Evolutionary conservation across 441 rosid genomes (phyloP).

Genomic region (Croton setiger): DNA sequence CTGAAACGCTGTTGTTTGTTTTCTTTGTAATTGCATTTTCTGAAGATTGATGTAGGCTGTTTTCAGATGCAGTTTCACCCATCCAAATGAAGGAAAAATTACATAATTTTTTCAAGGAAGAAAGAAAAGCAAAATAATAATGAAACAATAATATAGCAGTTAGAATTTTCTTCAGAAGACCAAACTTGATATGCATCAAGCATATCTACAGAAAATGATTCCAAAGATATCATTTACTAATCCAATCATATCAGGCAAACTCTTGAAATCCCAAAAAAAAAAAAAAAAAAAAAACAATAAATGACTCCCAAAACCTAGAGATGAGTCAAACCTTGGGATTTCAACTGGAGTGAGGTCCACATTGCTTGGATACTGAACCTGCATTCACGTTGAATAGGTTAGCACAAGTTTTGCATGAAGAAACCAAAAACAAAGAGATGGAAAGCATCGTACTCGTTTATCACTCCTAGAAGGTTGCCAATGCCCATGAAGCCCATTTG

Average conservation of each 20-base stretch:
- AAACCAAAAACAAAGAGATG: conserved; percentile 18
- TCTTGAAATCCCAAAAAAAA: background rate
- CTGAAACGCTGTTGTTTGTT: conserved; percentile 29
- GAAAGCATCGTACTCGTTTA: conserved; percentile 44
- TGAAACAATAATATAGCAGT: conserved; percentile 13
- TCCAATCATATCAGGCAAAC: background rate
- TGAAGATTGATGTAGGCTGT: conserved; percentile 44
- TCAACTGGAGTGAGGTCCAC: conserved; percentile 75
- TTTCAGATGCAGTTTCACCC: conserved; percentile 25
- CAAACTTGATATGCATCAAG: too few species aligned
- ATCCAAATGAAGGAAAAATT: conserved; percentile 21
- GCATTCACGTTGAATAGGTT: conserved; percentile 25
- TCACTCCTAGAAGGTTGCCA: conserved; percentile 77
- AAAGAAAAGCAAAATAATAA: background rate
- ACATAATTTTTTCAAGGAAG: conserved; percentile 11
- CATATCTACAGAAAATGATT: conserved; percentile 8
- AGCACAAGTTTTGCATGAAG: conserved; percentile 20
- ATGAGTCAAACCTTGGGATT: conserved; percentile 64
- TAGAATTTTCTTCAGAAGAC: background rate
- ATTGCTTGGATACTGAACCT: conserved; percentile 84
- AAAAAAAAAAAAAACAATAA: conserved; percentile 11
- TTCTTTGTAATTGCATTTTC: conserved; percentile 42
- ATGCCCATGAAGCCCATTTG: conserved; percentile 72
- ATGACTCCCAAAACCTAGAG: conserved; percentile 10
- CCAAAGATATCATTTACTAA: conserved; percentile 8